Evolutionary conservation across 2,329 filamentous ascomycete genomes (phyloP).

Genomic region (Fusarium newnesense): DNA sequence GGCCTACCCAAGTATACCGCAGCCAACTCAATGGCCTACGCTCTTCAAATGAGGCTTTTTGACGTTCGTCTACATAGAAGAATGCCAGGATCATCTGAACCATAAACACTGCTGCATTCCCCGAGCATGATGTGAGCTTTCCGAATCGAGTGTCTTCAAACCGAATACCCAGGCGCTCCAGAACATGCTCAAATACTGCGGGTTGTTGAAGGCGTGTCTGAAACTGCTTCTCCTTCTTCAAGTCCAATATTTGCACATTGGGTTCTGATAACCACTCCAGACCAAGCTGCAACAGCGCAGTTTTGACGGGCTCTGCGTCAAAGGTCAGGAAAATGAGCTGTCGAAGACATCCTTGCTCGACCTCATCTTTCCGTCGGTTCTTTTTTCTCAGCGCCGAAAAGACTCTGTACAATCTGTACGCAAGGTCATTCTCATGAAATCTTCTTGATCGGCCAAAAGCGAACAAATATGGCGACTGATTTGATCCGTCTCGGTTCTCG

Average conservation of each 20-base stretch:
- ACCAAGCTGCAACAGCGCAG: not conserved
- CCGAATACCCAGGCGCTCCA: slow-evolving; percentile 26
- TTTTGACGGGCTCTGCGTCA: not conserved
- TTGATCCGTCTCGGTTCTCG: not conserved
- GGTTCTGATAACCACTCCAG: slow-evolving; percentile 6
- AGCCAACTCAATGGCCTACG: slow-evolving; percentile 19
- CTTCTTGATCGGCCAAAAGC: slow-evolving; percentile 28
- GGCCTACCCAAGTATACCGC: slow-evolving; percentile 33
- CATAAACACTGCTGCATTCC: slow-evolving; percentile 27
- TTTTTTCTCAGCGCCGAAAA: slow-evolving; percentile 4
- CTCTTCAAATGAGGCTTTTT: slow-evolving; percentile 9
- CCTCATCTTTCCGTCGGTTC: slow-evolving; percentile 16
- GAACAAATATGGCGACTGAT: slow-evolving; percentile 6
- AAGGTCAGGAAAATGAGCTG: slow-evolving; percentile 28
- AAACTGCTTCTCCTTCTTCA: slow-evolving; percentile 4
- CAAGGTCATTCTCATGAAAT: not conserved
- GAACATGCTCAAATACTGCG: slow-evolving; percentile 17
- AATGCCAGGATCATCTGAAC: slow-evolving; percentile 16
- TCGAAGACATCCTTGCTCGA: not conserved
- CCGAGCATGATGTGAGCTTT: slow-evolving; percentile 16
- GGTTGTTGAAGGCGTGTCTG: slow-evolving; percentile 9
- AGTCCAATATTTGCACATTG: slow-evolving; percentile 17
- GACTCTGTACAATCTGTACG: not conserved
- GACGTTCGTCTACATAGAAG: slow-evolving; percentile 18
- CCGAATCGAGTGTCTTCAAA: slow-evolving; percentile 33